These are phyloP conservation scores for Marasmius fiardii DNA, from an alignment of 1,284 basidiomycete species.

Conservation along the genomic window DNA sequence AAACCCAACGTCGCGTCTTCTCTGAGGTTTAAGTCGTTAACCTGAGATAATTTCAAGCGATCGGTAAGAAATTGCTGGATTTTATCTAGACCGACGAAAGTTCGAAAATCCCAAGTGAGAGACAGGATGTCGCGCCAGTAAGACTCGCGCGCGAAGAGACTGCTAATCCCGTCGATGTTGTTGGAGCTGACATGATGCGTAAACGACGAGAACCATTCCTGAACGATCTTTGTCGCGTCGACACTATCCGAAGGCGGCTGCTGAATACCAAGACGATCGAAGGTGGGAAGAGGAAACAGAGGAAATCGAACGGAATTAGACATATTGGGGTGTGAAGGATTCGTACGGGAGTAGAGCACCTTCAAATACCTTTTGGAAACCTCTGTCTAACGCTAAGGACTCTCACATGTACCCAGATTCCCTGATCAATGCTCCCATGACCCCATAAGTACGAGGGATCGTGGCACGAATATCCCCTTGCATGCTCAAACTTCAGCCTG, in stretches of 20 bases:
- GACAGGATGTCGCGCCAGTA: conserved; percentile 62
- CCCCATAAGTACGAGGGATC: not conserved
- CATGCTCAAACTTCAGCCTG: too few relatives aligned
- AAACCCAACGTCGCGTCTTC: conserved; percentile 22
- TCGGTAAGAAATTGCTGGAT: conserved; percentile 43
- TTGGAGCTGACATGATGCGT: conserved; percentile 18
- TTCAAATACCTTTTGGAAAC: too few relatives aligned
- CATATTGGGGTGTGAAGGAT: too few relatives aligned
- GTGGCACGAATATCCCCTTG: not conserved
- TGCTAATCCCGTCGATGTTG: conserved; percentile 20
- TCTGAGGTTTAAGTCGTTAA: conserved; percentile 24
- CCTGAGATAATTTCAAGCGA: conserved; percentile 31
- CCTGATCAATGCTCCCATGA: too few relatives aligned
- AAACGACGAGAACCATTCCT: conserved; percentile 28
- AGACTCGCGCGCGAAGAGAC: conserved; percentile 37
- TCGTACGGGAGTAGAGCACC: too few relatives aligned
- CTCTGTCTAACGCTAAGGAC: too few relatives aligned
- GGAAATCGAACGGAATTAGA: not conserved
- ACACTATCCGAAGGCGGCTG: conserved; percentile 12
- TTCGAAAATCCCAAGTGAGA: conserved; percentile 62
- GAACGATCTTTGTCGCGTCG: conserved; percentile 18
- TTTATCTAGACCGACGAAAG: conserved; percentile 40
- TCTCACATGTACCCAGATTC: too few relatives aligned
- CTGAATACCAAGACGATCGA: conserved; percentile 17
- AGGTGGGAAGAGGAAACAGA: conserved; percentile 8